Conservation (phyloP, 176 grass and related monocot genomes). For the Triticum turgidum region DNA sequence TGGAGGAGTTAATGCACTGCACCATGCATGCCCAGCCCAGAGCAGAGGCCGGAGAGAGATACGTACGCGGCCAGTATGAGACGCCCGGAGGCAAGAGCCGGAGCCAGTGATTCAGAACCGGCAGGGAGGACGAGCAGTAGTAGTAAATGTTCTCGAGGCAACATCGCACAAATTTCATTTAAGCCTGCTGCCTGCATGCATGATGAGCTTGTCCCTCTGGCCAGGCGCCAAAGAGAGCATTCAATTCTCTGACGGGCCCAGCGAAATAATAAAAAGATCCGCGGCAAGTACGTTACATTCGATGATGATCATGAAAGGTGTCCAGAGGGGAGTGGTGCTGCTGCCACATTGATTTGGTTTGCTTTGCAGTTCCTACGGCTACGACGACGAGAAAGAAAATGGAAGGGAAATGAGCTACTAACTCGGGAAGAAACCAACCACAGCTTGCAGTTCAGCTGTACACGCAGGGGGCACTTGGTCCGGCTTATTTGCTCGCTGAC, state of each 20-base stretch:
- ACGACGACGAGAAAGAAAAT: not conserved
- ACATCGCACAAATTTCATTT: not conserved
- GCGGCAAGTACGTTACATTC: not conserved
- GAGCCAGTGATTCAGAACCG: no score
- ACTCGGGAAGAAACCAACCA: constrained; percentile 20
- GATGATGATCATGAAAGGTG: not conserved
- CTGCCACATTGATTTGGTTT: constrained; percentile 17
- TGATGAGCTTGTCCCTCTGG: constrained; percentile 18
- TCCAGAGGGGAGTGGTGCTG: not conserved
- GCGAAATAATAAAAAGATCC: not conserved
- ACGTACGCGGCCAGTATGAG: no score
- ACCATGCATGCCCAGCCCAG: no score
- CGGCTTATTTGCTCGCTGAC: constrained; percentile 32
- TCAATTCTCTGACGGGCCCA: not conserved
- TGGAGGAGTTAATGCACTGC: not conserved
- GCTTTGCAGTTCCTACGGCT: not conserved
- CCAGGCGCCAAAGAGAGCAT: not conserved
- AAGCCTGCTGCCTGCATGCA: not conserved
- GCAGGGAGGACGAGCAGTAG: not conserved
- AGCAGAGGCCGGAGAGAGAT: no score
- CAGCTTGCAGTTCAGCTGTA: constrained; percentile 23
- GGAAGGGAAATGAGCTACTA: not conserved
- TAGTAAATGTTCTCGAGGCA: not conserved
- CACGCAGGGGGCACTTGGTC: not conserved
- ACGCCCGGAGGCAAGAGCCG: not conserved